These are phyloP conservation scores for Chaetomium cochliodes DNA, from an alignment of 495 filamentous ascomycete genomes.

Conservation along the genomic window DNA sequence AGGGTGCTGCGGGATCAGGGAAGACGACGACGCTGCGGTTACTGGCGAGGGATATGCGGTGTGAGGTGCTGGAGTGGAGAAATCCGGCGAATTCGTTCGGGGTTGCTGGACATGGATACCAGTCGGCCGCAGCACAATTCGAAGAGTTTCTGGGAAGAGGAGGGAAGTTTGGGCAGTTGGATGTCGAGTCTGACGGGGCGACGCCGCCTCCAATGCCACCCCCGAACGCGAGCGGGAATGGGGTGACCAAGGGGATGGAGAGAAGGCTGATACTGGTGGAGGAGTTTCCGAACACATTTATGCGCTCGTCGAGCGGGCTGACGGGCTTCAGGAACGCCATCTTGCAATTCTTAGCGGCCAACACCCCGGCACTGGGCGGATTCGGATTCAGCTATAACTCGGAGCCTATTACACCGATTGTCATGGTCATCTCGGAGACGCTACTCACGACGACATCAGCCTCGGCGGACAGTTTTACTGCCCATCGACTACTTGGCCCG, in stretches of 20 bases:
- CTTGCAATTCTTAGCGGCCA: slow-evolving; percentile 66
- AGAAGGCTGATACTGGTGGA: slow-evolving; percentile 75
- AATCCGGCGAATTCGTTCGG: slow-evolving; percentile 68
- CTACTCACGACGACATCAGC: slow-evolving; percentile 71
- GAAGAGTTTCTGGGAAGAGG: slow-evolving; percentile 84
- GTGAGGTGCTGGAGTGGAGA: slow-evolving; percentile 84
- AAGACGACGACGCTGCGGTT: slow-evolving; percentile 85
- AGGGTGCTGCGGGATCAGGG: slow-evolving; percentile 87
- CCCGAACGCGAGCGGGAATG: not conserved
- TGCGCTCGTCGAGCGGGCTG: slow-evolving; percentile 62
- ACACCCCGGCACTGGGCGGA: slow-evolving; percentile 46
- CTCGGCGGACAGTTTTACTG: slow-evolving; percentile 82
- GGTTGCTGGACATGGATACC: slow-evolving; percentile 49
- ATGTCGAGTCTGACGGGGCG: slow-evolving; percentile 49
- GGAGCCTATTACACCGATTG: slow-evolving; percentile 64
- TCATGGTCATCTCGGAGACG: slow-evolving; percentile 90
- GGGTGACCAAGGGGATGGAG: slow-evolving; percentile 20
- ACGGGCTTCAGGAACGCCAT: slow-evolving; percentile 73
- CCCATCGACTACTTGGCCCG: slow-evolving; percentile 80
- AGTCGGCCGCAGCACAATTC: slow-evolving; percentile 72
- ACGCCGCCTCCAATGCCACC: slow-evolving; percentile 24
- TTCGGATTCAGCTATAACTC: slow-evolving; percentile 34
- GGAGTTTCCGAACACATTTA: slow-evolving; percentile 87
- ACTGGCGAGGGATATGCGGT: slow-evolving; percentile 67
- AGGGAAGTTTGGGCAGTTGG: slow-evolving; percentile 73